These are phyloP conservation scores for Leishmania tropica DNA, from an alignment of 208 protist species.

Conservation along the genomic window DNA sequence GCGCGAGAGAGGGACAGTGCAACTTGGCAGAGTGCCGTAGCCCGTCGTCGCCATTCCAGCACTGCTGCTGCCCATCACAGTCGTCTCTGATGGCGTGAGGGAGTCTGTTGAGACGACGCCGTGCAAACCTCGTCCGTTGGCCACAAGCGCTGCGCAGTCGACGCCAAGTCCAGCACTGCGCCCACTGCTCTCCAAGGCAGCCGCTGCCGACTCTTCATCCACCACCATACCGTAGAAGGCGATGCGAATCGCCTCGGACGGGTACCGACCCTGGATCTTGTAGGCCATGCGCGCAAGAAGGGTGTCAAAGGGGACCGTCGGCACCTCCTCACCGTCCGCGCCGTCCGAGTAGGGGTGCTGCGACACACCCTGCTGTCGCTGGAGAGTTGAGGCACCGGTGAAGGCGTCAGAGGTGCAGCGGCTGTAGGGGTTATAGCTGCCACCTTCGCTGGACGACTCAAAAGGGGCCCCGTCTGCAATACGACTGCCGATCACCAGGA, in stretches of 20 bases:
- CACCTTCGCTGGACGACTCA: neutral
- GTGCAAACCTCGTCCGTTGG: slow-evolving; percentile 11
- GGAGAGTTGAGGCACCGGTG: neutral
- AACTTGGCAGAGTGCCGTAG: slow-evolving; percentile 17
- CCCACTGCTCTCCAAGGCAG: slow-evolving; percentile 13
- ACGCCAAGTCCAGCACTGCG: neutral
- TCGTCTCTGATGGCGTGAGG: slow-evolving; percentile 18
- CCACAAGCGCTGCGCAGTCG: neutral
- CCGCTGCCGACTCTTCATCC: slow-evolving; percentile 23
- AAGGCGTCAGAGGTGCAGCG: neutral
- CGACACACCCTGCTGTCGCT: neutral
- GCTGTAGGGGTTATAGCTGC: neutral
- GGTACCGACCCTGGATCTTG: slow-evolving; percentile 76
- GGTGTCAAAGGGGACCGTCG: slow-evolving; percentile 64
- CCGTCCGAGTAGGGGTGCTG: neutral
- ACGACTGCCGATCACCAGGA: neutral
- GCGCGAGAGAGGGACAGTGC: slow-evolving; percentile 39
- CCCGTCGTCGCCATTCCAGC: slow-evolving; percentile 2
- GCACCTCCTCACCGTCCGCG: slow-evolving; percentile 22
- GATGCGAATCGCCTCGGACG: slow-evolving; percentile 56
- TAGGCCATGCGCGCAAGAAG: slow-evolving; percentile 75
- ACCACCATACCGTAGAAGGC: slow-evolving; percentile 65
- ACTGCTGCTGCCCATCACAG: slow-evolving; percentile 16
- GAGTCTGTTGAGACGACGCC: slow-evolving; percentile 25
- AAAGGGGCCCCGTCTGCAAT: neutral